Evolutionary conservation across 768 basidiomycete species (phyloP).

Genomic region (Mycena sanguinolenta): DNA sequence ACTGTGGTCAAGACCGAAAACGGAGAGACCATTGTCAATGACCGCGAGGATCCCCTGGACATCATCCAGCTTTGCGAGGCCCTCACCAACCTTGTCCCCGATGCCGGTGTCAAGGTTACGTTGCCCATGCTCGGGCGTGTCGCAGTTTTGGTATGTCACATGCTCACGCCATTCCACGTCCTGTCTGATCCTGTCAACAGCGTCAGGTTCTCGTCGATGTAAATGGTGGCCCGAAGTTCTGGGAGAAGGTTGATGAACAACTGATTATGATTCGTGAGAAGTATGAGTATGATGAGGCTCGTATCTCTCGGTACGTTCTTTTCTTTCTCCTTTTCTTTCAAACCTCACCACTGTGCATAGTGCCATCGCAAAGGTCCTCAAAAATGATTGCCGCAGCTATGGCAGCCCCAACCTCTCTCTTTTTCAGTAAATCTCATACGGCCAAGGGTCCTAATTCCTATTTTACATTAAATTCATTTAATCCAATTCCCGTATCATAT

Average conservation of each 20-base stretch:
- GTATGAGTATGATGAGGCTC: constrained; percentile 2
- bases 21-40: background rate
- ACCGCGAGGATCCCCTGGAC: constrained; percentile 19
- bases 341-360: background rate
- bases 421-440: background rate
- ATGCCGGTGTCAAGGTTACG: constrained; percentile 18
- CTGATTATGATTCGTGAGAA: background rate
- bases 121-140: constrained; percentile 23
- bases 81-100: constrained; percentile 1
- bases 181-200: background rate
- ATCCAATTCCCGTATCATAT: background rate
- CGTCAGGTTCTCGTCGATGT: constrained; percentile 23
- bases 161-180: background rate
- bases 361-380: constrained; percentile 20
- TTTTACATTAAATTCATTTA: constrained; percentile 18
- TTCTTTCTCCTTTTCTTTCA: background rate
- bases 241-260: constrained; percentile 26
- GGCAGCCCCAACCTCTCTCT: constrained; percentile 22
- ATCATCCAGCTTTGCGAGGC: constrained; percentile 22
- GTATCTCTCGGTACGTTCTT: constrained; percentile 12
- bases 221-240: constrained; percentile 3
- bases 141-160: constrained; percentile 17
- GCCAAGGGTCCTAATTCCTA: background rate
- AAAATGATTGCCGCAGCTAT: constrained; percentile 16
- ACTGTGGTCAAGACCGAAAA: constrained; percentile 7